Conservation (phyloP, 208 protist species). For the Crithidia mellificae region DNA sequence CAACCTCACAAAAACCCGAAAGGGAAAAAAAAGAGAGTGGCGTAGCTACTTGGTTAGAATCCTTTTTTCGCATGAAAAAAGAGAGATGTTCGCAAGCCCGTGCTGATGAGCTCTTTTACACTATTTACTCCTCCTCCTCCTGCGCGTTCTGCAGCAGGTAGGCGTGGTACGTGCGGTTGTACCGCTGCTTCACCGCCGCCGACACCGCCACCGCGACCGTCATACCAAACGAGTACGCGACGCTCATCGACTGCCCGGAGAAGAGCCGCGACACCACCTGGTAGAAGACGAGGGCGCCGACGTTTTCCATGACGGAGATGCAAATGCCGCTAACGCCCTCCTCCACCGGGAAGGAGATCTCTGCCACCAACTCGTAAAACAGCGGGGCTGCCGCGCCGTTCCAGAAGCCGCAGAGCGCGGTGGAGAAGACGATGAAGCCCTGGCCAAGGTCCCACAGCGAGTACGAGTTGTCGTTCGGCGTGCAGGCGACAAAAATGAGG, state of each 20-base stretch:
- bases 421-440: slow-evolving; percentile 71
- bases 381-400: slow-evolving; percentile 86
- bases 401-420: slow-evolving; percentile 81
- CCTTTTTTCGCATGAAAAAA: too few species aligned
- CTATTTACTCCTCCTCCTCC: slow-evolving; percentile 12
- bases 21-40: too few species aligned
- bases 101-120: too few species aligned
- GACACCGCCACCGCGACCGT: slow-evolving; percentile 68
- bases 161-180: slow-evolving; percentile 76
- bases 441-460: slow-evolving; percentile 68
- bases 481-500: slow-evolving; percentile 79
- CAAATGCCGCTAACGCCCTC: slow-evolving; percentile 84
- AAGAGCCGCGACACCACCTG: slow-evolving; percentile 78
- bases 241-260: slow-evolving; percentile 72
- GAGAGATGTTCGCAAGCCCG: too few species aligned
- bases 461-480: slow-evolving; percentile 77
- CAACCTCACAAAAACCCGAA: too few species aligned
- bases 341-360: slow-evolving; percentile 87
- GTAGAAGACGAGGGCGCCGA: slow-evolving; percentile 82
- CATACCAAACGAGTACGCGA: slow-evolving; percentile 87
- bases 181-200: slow-evolving; percentile 74
- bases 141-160: slow-evolving; percentile 45
- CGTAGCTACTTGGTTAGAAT: too few species aligned
- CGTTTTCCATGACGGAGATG: slow-evolving; percentile 83
- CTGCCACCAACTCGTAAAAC: slow-evolving; percentile 85